Evolutionary conservation across 208 protist species (phyloP).

Genomic region (Spironucleus salmonicida): DNA sequence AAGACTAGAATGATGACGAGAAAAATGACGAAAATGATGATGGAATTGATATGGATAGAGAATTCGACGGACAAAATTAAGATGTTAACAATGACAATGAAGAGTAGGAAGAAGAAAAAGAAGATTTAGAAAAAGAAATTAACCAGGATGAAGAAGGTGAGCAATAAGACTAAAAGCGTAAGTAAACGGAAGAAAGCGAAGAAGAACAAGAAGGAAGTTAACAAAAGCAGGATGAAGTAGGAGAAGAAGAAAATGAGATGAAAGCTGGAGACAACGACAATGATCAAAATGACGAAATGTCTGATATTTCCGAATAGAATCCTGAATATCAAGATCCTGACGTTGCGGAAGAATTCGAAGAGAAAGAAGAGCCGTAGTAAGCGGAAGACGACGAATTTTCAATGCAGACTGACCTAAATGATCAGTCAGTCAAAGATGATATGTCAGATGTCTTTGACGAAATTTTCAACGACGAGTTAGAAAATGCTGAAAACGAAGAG

Average conservation of each 20-base stretch:
- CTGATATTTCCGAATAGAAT: slow-evolving; percentile 35
- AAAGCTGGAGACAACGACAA: neutral
- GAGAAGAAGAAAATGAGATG: slow-evolving; percentile 40
- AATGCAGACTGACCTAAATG: slow-evolving; percentile 17
- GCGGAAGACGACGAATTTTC: slow-evolving; percentile 40
- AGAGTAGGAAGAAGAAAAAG: slow-evolving; percentile 39
- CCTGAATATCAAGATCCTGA: slow-evolving; percentile 50
- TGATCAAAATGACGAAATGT: slow-evolving; percentile 33
- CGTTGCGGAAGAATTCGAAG: slow-evolving; percentile 50
- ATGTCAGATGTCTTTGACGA: slow-evolving; percentile 9
- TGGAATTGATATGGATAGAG: slow-evolving; percentile 49
- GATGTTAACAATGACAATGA: slow-evolving; percentile 42
- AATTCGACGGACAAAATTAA: slow-evolving; percentile 37
- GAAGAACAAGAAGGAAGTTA: too few relatives aligned
- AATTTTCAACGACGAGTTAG: neutral
- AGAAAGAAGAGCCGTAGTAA: slow-evolving; percentile 42
- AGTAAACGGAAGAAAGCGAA: too few relatives aligned
- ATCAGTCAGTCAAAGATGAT: slow-evolving; percentile 19
- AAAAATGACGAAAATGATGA: slow-evolving; percentile 40
- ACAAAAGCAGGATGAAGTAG: too few relatives aligned
- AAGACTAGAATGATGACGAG: slow-evolving; percentile 41
- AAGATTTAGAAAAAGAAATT: slow-evolving; percentile 18
- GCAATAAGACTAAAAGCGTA: neutral
- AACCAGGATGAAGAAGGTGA: slow-evolving; percentile 26
- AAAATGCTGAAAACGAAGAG: neutral